Evolutionary conservation across 192 early-diverging fungal species (phyloP).

Genomic region (Kickxella alabastrina): DNA sequence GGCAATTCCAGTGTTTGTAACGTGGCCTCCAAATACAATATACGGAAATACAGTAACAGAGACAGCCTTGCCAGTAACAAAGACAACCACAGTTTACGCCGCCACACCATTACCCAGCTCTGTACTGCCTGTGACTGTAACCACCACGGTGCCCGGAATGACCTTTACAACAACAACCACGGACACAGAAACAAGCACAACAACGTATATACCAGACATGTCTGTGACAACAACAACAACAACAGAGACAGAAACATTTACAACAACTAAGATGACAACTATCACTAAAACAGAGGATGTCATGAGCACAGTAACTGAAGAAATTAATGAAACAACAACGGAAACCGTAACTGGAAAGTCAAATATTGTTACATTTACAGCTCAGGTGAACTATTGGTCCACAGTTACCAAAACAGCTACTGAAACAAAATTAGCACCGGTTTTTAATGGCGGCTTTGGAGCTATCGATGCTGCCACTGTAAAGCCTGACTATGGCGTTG

Average conservation of each 20-base stretch:
- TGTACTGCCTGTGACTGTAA: not conserved
- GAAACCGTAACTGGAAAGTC: conserved; percentile 6
- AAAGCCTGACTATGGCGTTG: no score
- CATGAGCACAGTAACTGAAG: not conserved
- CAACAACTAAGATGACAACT: not conserved
- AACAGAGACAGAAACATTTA: conserved; percentile 5
- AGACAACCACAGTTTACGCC: not conserved
- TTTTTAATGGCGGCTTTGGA: no score
- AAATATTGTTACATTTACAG: not conserved
- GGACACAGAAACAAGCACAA: not conserved
- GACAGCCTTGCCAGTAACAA: not conserved
- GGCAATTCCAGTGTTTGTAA: no score
- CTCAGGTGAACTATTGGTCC: no score
- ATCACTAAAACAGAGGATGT: no score
- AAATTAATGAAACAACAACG: conserved; percentile 1
- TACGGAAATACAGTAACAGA: not conserved
- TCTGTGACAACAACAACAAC: not conserved
- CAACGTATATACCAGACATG: not conserved
- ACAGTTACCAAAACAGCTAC: no score
- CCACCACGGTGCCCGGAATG: not conserved
- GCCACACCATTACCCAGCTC: not conserved
- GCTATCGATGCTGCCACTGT: no score
- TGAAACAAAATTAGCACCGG: no score
- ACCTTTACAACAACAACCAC: conserved; percentile 2
- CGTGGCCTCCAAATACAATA: no score